A percentile compares a stretch with the other conserved stretches of the same genome.
Evolutionary conservation across 2,329 filamentous ascomycete species (phyloP).

Genomic region (Diatrype stigma): DNA sequence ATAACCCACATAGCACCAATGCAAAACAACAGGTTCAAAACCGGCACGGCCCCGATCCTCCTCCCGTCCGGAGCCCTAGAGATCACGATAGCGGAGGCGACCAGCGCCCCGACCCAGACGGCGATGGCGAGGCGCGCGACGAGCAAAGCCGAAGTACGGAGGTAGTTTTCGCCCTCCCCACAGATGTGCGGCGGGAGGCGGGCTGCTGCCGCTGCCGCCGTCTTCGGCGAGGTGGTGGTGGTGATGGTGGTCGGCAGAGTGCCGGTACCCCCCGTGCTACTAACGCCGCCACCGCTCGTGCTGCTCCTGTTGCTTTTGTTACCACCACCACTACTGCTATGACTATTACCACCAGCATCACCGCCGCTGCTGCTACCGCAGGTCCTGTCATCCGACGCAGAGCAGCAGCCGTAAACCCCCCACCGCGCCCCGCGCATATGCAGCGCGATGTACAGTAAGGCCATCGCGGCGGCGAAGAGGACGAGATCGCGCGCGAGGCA

Average conservation of each 20-base stretch:
- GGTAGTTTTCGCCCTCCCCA: constrained; percentile 24
- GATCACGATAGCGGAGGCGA: constrained; percentile 26
- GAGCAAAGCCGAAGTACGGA: constrained; percentile 27
- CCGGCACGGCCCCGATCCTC: constrained; percentile 21
- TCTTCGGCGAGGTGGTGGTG: too few species aligned
- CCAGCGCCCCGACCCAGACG: constrained; percentile 26
- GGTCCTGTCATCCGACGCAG: not conserved
- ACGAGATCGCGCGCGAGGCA: constrained; percentile 28
- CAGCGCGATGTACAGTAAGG: constrained; percentile 24
- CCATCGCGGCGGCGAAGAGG: constrained; percentile 22
- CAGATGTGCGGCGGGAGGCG: constrained; percentile 23
- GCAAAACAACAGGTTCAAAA: constrained; percentile 27
- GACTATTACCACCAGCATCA: not conserved
- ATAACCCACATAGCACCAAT: constrained; percentile 26
- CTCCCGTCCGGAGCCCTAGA: constrained; percentile 7
- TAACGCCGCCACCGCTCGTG: not conserved
- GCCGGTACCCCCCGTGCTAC: too few species aligned
- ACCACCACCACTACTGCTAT: not conserved
- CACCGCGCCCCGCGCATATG: constrained; percentile 23
- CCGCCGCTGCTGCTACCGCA: not conserved
- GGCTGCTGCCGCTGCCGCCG: not conserved
- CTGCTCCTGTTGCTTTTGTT: constrained; percentile 14
- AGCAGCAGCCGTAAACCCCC: not conserved
- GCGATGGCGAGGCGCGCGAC: constrained; percentile 24
- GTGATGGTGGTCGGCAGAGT: too few species aligned